Evolutionary conservation across 2,329 filamentous ascomycete genomes (phyloP).

Genomic region (Aspergillus costaricaensis): DNA sequence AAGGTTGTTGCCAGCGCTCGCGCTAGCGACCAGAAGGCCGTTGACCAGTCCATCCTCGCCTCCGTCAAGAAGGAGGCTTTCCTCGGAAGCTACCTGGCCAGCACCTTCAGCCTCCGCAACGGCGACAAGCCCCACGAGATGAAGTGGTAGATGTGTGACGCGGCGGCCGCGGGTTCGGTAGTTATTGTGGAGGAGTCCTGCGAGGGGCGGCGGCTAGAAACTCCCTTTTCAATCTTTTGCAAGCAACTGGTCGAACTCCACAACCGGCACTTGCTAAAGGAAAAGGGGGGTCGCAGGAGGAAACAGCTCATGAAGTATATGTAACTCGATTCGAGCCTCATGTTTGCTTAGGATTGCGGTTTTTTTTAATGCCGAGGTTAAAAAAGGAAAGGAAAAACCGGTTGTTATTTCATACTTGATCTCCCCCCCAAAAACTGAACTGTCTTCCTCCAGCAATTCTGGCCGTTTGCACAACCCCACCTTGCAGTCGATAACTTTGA

Average conservation of each 20-base stretch:
- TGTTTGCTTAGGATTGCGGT: slow-evolving; percentile 38
- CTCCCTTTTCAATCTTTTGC: slow-evolving; percentile 2
- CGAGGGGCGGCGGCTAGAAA: slow-evolving; percentile 41
- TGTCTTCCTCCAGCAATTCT: slow-evolving; percentile 24
- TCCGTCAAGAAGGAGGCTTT: slow-evolving; percentile 98
- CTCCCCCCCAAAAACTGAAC: slow-evolving; percentile 9
- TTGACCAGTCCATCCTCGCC: slow-evolving; percentile 94
- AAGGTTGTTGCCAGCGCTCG: slow-evolving; percentile 91
- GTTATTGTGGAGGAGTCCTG: slow-evolving; percentile 42
- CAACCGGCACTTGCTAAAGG: slow-evolving; percentile 20
- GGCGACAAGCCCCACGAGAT: slow-evolving; percentile 99
- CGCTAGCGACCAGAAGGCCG: slow-evolving; percentile 94
- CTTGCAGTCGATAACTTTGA: slow-evolving; percentile 26
- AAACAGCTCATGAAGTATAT: slow-evolving; percentile 43
- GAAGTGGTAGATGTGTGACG: slow-evolving; percentile 77
- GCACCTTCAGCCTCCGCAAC: slow-evolving; percentile 97
- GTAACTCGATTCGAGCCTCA: slow-evolving; percentile 44
- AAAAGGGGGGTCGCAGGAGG: slow-evolving; percentile 27
- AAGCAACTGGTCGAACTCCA: too few relatives aligned
- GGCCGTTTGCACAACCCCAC: slow-evolving; percentile 31
- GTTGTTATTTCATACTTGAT: slow-evolving; percentile 35
- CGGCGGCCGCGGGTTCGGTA: slow-evolving; percentile 45
- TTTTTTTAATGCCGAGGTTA: slow-evolving; percentile 22
- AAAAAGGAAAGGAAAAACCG: slow-evolving; percentile 13
- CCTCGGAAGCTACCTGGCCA: slow-evolving; percentile 89